Percentiles rank a stretch among this genome's conserved stretches.
Evolutionary conservation across 2,329 filamentous ascomycete species (phyloP).

Genomic region (Zymoseptoria tritici): DNA sequence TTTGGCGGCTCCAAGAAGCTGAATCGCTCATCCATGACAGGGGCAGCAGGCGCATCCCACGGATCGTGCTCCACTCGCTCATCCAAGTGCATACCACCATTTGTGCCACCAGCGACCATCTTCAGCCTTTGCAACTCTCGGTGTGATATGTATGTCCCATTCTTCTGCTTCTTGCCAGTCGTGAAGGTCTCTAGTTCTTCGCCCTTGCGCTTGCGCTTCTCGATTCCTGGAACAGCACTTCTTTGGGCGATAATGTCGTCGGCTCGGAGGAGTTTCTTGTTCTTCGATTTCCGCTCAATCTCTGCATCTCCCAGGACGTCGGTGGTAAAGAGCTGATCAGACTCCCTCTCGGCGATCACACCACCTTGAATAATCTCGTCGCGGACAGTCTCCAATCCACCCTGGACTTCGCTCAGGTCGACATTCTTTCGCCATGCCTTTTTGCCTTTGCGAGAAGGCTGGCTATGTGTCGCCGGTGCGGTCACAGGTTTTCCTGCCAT

Average conservation of each 20-base stretch:
- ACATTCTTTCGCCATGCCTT: conserved; percentile 99
- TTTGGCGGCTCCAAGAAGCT: conserved; percentile 58
- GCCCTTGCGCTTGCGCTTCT: conserved; percentile 61
- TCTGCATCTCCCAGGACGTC: conserved; percentile 65
- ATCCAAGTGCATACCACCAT: conserved; percentile 45
- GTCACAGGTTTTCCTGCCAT: conserved; percentile 28
- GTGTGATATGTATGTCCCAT: conserved; percentile 66
- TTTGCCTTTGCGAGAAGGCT: conserved; percentile 92
- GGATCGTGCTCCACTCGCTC: conserved; percentile 63
- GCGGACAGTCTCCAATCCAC: conserved; percentile 74
- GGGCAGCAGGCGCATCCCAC: conserved; percentile 54
- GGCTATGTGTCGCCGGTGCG: conserved; percentile 73
- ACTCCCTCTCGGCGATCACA: conserved; percentile 73
- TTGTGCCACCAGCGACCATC: conserved; percentile 65
- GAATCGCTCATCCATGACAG: conserved; percentile 45
- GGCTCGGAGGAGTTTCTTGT: conserved; percentile 72
- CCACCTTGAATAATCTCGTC: conserved; percentile 89
- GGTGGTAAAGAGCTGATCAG: conserved; percentile 76
- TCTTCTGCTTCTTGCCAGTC: conserved; percentile 62
- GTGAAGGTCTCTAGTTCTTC: conserved; percentile 53
- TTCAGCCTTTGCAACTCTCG: conserved; percentile 76
- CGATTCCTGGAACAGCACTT: conserved; percentile 72
- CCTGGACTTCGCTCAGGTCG: conserved; percentile 76
- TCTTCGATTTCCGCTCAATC: conserved; percentile 56
- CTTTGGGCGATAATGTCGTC: conserved; percentile 87